Percentiles rank a stretch among this genome's conserved stretches.
Evolutionary conservation across 108 stramenopile genomes (phyloP).

Genomic region (Poteriospumella lacustris): DNA sequence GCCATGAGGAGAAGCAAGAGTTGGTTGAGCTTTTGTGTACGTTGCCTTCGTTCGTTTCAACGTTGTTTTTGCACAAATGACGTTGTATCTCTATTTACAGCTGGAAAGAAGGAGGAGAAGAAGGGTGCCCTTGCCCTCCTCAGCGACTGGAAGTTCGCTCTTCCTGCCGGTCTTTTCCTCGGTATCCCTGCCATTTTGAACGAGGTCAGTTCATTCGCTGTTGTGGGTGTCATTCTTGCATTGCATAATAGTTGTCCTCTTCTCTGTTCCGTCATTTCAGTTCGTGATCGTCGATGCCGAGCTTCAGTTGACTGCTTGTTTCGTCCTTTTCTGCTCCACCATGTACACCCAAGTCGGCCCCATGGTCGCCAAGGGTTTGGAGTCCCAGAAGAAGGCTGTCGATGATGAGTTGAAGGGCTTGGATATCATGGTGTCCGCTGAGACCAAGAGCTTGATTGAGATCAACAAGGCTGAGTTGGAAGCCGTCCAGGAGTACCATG

Average conservation of each 20-base stretch:
- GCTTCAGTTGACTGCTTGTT: not conserved
- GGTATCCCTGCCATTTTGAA: not conserved
- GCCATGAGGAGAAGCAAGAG: not conserved
- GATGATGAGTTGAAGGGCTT: not conserved
- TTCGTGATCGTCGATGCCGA: not conserved
- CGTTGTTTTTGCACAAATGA: not conserved
- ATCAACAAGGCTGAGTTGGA: not conserved
- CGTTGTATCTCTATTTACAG: not conserved
- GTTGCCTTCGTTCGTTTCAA: not conserved
- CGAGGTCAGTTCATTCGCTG: not conserved
- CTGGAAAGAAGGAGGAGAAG: conserved; percentile 3
- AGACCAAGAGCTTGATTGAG: not conserved
- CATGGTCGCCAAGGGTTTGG: not conserved
- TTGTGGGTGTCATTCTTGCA: too few species aligned
- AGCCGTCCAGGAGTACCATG: not conserved
- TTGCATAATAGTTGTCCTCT: too few species aligned
- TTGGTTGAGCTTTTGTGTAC: not conserved
- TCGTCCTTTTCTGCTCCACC: not conserved
- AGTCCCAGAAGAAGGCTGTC: not conserved
- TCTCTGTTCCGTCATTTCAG: not conserved
- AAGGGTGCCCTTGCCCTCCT: not conserved
- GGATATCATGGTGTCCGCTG: not conserved
- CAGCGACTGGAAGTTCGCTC: conserved; percentile 25
- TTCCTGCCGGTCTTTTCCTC: conserved; percentile 18
- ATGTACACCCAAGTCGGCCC: conserved; percentile 21